These are phyloP conservation scores for Coleophoma crateriformis DNA, from an alignment of 2,329 filamentous ascomycete genomes.

Conservation along the genomic window DNA sequence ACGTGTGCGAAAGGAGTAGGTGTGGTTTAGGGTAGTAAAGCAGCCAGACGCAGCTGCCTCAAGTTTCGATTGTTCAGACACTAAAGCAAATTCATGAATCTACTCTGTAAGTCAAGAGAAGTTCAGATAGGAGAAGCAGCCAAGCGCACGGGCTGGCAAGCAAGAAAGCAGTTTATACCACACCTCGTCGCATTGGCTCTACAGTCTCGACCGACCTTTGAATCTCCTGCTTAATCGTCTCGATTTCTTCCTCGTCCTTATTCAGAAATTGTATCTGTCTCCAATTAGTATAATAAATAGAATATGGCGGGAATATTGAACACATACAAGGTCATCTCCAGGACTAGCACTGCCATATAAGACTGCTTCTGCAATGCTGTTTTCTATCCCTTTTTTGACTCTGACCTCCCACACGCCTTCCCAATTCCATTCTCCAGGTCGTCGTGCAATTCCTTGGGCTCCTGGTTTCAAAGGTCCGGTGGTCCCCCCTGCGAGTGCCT, in stretches of 20 bases:
- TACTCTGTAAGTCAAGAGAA: too few species aligned
- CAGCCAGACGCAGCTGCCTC: too few species aligned
- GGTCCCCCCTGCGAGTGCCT: slow-evolving; percentile 13
- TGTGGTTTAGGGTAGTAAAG: too few species aligned
- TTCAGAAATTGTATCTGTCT: slow-evolving; percentile 59
- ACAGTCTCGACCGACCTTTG: slow-evolving; percentile 38
- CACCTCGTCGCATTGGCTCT: slow-evolving; percentile 17
- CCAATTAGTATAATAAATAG: too few species aligned
- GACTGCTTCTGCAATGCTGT: slow-evolving; percentile 72
- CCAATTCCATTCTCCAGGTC: slow-evolving; percentile 92
- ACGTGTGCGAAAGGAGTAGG: too few species aligned
- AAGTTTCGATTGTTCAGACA: too few species aligned
- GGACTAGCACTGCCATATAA: slow-evolving; percentile 63
- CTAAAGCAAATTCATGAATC: too few species aligned
- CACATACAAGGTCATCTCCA: slow-evolving; percentile 67
- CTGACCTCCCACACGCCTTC: slow-evolving; percentile 93
- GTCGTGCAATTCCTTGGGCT: slow-evolving; percentile 27
- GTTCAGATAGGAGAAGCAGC: too few species aligned
- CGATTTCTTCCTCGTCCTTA: slow-evolving; percentile 54
- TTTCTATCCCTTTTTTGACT: slow-evolving; percentile 71
- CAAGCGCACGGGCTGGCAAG: not conserved
- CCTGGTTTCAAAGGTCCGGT: not conserved
- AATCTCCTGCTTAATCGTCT: slow-evolving; percentile 53
- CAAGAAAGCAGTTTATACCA: slow-evolving; percentile 17
- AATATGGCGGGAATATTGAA: too few species aligned